Evolutionary conservation across 495 filamentous ascomycete genomes (phyloP).

Genomic region (Hypoxylon cercidicola): DNA sequence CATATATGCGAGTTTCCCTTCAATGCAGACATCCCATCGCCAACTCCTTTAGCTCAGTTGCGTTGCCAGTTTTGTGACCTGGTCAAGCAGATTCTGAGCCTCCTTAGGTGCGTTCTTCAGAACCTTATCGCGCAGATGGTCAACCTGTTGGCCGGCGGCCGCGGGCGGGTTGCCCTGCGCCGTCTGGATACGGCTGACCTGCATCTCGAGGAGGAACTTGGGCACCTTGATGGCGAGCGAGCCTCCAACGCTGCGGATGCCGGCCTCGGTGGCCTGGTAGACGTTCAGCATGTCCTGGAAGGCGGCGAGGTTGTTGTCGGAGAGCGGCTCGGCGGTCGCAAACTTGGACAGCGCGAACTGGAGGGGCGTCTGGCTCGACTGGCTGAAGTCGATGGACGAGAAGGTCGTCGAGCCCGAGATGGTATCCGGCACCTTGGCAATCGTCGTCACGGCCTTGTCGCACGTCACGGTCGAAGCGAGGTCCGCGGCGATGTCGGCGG

Average conservation of each 20-base stretch:
- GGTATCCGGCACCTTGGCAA: conserved; percentile 57
- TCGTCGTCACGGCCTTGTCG: conserved; percentile 46
- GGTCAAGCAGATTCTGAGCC: conserved; percentile 48
- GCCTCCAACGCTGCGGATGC: conserved; percentile 56
- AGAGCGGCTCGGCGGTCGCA: conserved; percentile 49
- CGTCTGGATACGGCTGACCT: conserved; percentile 60
- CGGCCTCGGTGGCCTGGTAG: conserved; percentile 62
- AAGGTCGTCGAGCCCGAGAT: conserved; percentile 53
- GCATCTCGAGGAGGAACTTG: conserved; percentile 60
- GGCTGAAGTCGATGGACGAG: conserved; percentile 58
- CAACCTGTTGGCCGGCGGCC: conserved; percentile 54
- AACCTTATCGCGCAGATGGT: conserved; percentile 60
- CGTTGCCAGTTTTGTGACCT: conserved; percentile 51
- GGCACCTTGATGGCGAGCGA: conserved; percentile 58
- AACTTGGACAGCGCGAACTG: conserved; percentile 56
- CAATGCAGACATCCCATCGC: neutral
- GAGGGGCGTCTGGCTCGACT: conserved; percentile 49
- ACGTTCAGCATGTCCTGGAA: conserved; percentile 58
- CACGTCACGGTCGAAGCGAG: conserved; percentile 53
- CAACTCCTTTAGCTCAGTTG: conserved; percentile 38
- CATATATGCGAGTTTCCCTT: neutral
- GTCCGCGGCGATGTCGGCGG: conserved; percentile 42
- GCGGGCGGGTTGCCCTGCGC: conserved; percentile 59
- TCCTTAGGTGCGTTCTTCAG: conserved; percentile 57
- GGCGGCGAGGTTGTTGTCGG: conserved; percentile 48